phyloP scores from a whole-genome alignment of 2,329 filamentous ascomycete species.

The Diaporthe sp. region DNA sequence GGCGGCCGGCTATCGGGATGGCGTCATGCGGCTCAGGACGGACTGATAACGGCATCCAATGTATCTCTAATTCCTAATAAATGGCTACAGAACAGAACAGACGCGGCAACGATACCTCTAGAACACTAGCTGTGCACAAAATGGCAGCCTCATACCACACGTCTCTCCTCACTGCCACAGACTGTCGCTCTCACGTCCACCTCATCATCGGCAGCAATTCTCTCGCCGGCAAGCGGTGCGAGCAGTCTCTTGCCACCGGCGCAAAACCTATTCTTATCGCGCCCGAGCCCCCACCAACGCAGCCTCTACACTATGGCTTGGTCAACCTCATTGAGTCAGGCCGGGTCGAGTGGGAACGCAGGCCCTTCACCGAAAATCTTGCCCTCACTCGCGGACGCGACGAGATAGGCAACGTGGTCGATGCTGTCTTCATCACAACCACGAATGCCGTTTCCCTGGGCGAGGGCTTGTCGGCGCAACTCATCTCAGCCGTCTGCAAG shows the following conservation, averaged over 20 bases:
- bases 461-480: slow-evolving; percentile 46
- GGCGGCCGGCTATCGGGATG: slow-evolving; percentile 41
- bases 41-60: slow-evolving; percentile 31
- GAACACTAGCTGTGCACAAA: slow-evolving; percentile 23
- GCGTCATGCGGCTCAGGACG: slow-evolving; percentile 39
- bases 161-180: slow-evolving; percentile 78
- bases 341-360: slow-evolving; percentile 74
- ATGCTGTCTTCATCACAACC: slow-evolving; percentile 90
- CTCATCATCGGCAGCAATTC: slow-evolving; percentile 89
- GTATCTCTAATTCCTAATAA: slow-evolving; percentile 35
- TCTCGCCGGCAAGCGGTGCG: slow-evolving; percentile 86
- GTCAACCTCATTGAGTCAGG: slow-evolving; percentile 75
- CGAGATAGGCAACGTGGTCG: slow-evolving; percentile 83
- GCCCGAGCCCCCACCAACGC: slow-evolving; percentile 62
- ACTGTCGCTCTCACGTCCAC: slow-evolving; percentile 80
- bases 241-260: slow-evolving; percentile 83
- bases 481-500: slow-evolving; percentile 81
- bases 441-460: background rate
- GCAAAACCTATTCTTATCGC: slow-evolving; percentile 85
- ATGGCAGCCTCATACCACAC: slow-evolving; percentile 47
- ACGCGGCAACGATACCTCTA: slow-evolving; percentile 29
- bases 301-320: slow-evolving; percentile 69
- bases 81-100: slow-evolving; percentile 32
- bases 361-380: slow-evolving; percentile 77
- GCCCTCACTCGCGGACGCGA: slow-evolving; percentile 82